Conservation (phyloP, 1,284 basidiomycete genomes). For the Apiotrichum siamense region DNA sequence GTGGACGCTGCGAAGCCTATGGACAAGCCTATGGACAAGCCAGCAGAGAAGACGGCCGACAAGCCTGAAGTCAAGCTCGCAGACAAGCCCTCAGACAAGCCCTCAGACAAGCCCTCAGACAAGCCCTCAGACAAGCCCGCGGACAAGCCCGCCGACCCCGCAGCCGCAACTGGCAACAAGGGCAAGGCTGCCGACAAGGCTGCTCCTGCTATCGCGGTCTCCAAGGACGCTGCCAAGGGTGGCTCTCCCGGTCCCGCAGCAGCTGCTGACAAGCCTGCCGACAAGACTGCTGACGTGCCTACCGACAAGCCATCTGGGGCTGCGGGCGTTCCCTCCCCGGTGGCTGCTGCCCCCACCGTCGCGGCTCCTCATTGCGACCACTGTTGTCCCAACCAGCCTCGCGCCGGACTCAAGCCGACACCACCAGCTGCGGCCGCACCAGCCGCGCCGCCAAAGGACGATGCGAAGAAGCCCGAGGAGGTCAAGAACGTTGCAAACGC, state of each 20-base stretch:
- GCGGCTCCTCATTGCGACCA: slow-evolving; percentile 9
- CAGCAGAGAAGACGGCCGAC: slow-evolving; percentile 6
- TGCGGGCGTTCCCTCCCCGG: not conserved
- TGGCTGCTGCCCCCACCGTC: not conserved
- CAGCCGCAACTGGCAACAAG: too few species aligned
- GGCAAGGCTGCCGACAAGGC: not conserved
- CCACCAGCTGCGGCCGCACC: not conserved
- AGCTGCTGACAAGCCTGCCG: not conserved
- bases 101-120: too few species aligned
- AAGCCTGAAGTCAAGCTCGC: not conserved
- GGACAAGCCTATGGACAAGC: not conserved
- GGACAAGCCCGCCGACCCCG: not conserved
- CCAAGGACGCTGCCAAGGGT: too few species aligned
- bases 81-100: not conserved
- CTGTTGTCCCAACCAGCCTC: slow-evolving; percentile 13
- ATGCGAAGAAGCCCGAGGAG: not conserved
- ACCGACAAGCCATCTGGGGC: too few species aligned
- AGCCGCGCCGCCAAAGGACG: not conserved
- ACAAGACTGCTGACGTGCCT: not conserved
- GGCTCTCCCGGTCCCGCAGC: too few species aligned
- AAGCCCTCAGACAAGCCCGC: not conserved
- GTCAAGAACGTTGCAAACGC: slow-evolving; percentile 1
- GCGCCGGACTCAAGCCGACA: not conserved
- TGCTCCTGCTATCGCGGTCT: too few species aligned
- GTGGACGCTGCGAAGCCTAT: not conserved